These are phyloP conservation scores for Arabidopsis suecica DNA, from an alignment of 345 rosid genomes.

Conservation along the genomic window DNA sequence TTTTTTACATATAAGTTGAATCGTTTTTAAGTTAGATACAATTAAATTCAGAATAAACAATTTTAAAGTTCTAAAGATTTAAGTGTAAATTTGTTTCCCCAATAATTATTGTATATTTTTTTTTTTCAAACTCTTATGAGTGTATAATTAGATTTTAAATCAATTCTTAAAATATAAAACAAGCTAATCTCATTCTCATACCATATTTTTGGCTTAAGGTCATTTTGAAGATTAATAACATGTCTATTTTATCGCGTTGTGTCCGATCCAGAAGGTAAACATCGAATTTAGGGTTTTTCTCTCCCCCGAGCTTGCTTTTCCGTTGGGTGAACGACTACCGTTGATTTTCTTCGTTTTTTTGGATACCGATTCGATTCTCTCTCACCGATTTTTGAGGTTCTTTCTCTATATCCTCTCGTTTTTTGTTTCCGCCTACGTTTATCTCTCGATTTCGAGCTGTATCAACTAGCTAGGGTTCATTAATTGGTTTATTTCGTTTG, in stretches of 20 bases:
- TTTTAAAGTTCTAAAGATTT: neutral
- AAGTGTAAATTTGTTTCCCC: too few species aligned
- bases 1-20: too few species aligned
- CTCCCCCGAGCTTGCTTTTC: slow-evolving; percentile 30
- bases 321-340: slow-evolving; percentile 42
- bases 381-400: slow-evolving; percentile 41
- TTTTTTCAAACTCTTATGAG: neutral
- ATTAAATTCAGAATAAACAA: too few species aligned
- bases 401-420: slow-evolving; percentile 31
- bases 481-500: neutral
- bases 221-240: neutral
- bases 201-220: neutral
- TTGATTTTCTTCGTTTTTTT: slow-evolving; percentile 33
- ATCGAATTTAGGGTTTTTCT: slow-evolving; percentile 45
- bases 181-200: neutral
- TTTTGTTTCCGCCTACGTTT: neutral
- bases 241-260: neutral
- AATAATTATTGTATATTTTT: neutral
- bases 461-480: slow-evolving; percentile 21
- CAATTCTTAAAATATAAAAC: neutral
- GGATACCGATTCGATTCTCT: slow-evolving; percentile 43
- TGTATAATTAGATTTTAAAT: neutral
- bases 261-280: slow-evolving; percentile 24
- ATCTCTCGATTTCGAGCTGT: slow-evolving; percentile 31
- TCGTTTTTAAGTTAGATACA: too few species aligned